Percentiles rank a stretch among this genome's conserved stretches.
These are phyloP conservation scores for Przewalskia tangutica DNA, from an alignment of 257 asterid genomes.

Conservation along the genomic window DNA sequence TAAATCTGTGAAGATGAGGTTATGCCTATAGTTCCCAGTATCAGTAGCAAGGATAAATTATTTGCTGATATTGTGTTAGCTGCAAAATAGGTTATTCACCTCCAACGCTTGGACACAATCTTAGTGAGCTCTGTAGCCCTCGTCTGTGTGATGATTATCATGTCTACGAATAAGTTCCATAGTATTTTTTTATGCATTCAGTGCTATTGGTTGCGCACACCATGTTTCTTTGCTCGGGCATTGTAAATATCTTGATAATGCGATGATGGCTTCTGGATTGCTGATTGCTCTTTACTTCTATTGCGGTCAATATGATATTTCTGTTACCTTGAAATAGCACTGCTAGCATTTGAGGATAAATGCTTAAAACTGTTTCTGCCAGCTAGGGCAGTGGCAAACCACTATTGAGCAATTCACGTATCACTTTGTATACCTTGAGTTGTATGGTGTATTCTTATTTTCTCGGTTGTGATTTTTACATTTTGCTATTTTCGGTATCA, in stretches of 20 bases:
- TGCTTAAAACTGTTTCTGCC: neutral
- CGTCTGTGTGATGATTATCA: neutral
- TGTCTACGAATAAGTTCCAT: neutral
- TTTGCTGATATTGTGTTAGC: neutral
- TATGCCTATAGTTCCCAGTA: neutral
- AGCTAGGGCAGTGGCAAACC: neutral
- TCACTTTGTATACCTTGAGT: neutral
- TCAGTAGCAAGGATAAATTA: neutral
- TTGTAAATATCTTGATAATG: neutral
- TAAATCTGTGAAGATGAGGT: neutral
- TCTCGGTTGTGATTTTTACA: neutral
- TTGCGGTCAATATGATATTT: neutral
- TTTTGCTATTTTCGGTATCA: neutral
- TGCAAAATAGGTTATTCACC: neutral
- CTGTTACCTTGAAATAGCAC: neutral
- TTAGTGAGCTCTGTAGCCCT: neutral
- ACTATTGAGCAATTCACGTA: neutral
- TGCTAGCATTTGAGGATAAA: neutral
- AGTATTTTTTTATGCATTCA: neutral
- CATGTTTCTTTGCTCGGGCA: neutral
- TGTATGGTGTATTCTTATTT: neutral
- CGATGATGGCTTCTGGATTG: neutral
- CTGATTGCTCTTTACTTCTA: neutral
- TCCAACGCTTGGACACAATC: neutral
- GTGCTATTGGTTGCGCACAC: neutral